phyloP scores from a whole-genome alignment of 805 yeast species.

The Saturnispora quitensis region DNA sequence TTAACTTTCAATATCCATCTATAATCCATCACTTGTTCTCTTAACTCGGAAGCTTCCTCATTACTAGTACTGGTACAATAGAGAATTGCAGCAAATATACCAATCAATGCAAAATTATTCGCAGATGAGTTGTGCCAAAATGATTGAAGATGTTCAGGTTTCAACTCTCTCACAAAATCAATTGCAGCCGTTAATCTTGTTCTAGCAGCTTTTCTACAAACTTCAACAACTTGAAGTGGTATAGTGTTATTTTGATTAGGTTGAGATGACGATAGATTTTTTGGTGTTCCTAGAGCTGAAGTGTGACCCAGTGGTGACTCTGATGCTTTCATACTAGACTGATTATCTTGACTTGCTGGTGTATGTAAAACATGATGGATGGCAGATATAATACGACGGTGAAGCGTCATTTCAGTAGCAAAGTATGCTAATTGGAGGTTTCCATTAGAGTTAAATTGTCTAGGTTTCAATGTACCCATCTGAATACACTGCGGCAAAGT shows the following conservation, averaged over 20 bases:
- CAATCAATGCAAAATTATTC: slow-evolving; percentile 70
- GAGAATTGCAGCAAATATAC: slow-evolving; percentile 77
- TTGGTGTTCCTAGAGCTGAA: neutral
- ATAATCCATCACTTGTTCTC: slow-evolving; percentile 64
- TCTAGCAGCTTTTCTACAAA: slow-evolving; percentile 79
- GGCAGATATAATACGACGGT: slow-evolving; percentile 61
- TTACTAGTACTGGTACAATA: slow-evolving; percentile 54
- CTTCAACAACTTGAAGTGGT: slow-evolving; percentile 46
- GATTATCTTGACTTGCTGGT: neutral
- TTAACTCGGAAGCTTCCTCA: slow-evolving; percentile 57
- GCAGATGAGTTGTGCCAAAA: slow-evolving; percentile 87
- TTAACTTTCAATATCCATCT: slow-evolving; percentile 68
- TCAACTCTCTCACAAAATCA: slow-evolving; percentile 65
- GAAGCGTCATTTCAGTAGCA: slow-evolving; percentile 82
- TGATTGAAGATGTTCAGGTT: slow-evolving; percentile 75
- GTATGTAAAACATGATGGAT: slow-evolving; percentile 27
- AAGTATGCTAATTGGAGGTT: slow-evolving; percentile 77
- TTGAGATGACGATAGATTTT: neutral
- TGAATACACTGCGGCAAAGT: slow-evolving; percentile 56
- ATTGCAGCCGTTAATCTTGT: slow-evolving; percentile 75
- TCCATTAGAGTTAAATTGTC: slow-evolving; percentile 65
- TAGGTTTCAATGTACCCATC: slow-evolving; percentile 49
- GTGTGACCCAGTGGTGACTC: neutral
- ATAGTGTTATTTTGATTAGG: slow-evolving; percentile 14
- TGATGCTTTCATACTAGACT: neutral